Base-by-base conservation (phyloP, 345 rosid species). In the Hibiscus syriacus region DNA sequence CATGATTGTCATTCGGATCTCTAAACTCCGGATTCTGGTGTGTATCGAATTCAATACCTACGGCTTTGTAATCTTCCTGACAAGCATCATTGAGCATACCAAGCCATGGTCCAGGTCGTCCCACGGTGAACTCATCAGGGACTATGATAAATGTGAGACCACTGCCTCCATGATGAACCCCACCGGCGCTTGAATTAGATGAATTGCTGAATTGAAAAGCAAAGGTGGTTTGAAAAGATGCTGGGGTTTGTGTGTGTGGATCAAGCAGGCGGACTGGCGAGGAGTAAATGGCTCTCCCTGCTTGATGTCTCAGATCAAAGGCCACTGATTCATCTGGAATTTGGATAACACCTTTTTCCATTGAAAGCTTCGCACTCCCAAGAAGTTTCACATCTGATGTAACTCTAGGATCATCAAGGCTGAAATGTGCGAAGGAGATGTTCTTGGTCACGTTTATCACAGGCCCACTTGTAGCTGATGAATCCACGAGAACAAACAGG, bases 61-160 rank as follows among this genome's bases (percentile, higher is more conserved):
- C 68, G n/a, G 78, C 83, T 56, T 82, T 84, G 67, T 78, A 82
- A 54, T 75, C 67, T 7, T 84, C 84, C 29, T 78, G 73, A 45
- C 84, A 84, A 17, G 86, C 88, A 67, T 84, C 86, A 19, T 82
- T 84, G 41, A 84, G 83, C 86, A 84, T 75, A 6, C 73, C 86
- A 1, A 84, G 74, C 88, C 86, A 82, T 0, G 84, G 82, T 4
- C 86, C 88, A 9, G 84, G 59, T 70, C 88, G 70, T 25, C 88
- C 88, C 2, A 84, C 76, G 0, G 84, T 82, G 70, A 84, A 80
- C 77, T 84, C 82, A 26, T 82, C 83, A 0, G 86, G 88, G 5
- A 82, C 86, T 1, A 82, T 55, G 19, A 84, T 78, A 57, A 84
- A 84, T 27, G 81, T 75, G 22, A 84, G 81, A 19, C 86, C 82